Evolutionary conservation across 2,329 filamentous ascomycete genomes (phyloP).

Genomic region (Aspergillus sp.): DNA sequence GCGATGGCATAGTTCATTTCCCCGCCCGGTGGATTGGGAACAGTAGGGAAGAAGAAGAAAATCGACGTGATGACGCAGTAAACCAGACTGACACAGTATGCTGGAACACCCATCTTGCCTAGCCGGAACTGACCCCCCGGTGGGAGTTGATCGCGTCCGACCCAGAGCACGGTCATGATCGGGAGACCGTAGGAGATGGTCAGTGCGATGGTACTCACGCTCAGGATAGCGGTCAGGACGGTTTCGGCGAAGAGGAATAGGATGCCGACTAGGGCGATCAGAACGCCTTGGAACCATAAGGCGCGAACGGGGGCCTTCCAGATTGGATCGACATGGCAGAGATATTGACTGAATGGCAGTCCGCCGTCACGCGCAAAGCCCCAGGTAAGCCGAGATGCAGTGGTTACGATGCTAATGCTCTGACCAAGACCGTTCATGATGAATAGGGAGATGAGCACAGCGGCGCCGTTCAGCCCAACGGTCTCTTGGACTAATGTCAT

Average conservation of each 20-base stretch:
- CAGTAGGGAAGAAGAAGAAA: slow-evolving; percentile 56
- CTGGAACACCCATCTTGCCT: slow-evolving; percentile 41
- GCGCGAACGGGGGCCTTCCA: slow-evolving; percentile 57
- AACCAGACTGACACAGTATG: slow-evolving; percentile 51
- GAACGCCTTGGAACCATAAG: slow-evolving; percentile 51
- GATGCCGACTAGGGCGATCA: slow-evolving; percentile 51
- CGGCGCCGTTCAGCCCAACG: slow-evolving; percentile 42
- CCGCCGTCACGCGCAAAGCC: slow-evolving; percentile 57
- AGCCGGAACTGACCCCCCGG: slow-evolving; percentile 43
- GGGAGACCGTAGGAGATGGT: slow-evolving; percentile 55
- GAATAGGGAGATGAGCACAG: slow-evolving; percentile 54
- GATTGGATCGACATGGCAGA: slow-evolving; percentile 44
- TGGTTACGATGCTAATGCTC: slow-evolving; percentile 53
- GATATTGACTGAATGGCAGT: slow-evolving; percentile 46
- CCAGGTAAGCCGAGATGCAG: slow-evolving; percentile 54
- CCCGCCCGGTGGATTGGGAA: slow-evolving; percentile 43
- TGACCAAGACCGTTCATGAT: slow-evolving; percentile 58
- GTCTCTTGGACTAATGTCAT: slow-evolving; percentile 49
- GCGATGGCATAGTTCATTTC: slow-evolving; percentile 61
- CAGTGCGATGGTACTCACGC: slow-evolving; percentile 57
- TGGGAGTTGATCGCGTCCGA: slow-evolving; percentile 55
- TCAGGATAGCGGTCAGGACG: slow-evolving; percentile 56
- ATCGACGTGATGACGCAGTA: slow-evolving; percentile 55
- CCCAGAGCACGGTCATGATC: slow-evolving; percentile 49
- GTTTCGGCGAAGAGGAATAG: slow-evolving; percentile 57